Evolutionary conservation across 23 red algal species (phyloP).

Genomic region (Pyropia haitanensis): DNA sequence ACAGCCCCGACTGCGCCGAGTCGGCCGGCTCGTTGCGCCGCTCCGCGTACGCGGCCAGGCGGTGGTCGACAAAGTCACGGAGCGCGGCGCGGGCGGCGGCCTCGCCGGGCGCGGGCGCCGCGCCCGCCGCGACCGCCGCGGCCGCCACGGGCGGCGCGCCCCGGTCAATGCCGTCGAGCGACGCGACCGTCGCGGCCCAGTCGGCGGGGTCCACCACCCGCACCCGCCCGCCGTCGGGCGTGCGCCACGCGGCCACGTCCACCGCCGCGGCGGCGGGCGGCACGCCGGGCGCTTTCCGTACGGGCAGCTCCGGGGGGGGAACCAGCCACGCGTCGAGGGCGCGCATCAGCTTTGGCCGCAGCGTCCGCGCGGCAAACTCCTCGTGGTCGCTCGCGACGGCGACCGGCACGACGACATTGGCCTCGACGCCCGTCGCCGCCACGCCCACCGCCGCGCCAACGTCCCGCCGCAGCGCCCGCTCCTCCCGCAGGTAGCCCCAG

Average conservation of each 20-base stretch:
- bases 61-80: constrained; percentile 33
- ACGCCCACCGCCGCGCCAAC: constrained; percentile 30
- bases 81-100: constrained; percentile 38
- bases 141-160: constrained; percentile 29
- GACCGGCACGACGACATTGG: constrained; percentile 83
- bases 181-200: constrained; percentile 3
- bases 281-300: background rate
- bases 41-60: constrained; percentile 30
- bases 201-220: constrained; percentile 10
- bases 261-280: background rate
- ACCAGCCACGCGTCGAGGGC: constrained; percentile 31
- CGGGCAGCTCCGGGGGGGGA: background rate
- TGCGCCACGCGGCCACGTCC: constrained; percentile 18
- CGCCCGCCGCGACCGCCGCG: constrained; percentile 25
- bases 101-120: constrained; percentile 52
- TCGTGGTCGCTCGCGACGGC: constrained; percentile 43
- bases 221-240: constrained; percentile 1
- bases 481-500: constrained; percentile 51
- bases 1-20: constrained; percentile 51
- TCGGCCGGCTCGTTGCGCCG: constrained; percentile 71
- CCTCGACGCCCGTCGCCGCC: constrained; percentile 37
- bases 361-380: constrained; percentile 80
- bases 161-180: constrained; percentile 42
- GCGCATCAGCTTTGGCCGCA: constrained; percentile 64
- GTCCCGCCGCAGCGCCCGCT: constrained; percentile 16